phyloP scores from a whole-genome alignment of 371 early-diverging fungal species.

The Neoconidiobolus thromboides region DNA sequence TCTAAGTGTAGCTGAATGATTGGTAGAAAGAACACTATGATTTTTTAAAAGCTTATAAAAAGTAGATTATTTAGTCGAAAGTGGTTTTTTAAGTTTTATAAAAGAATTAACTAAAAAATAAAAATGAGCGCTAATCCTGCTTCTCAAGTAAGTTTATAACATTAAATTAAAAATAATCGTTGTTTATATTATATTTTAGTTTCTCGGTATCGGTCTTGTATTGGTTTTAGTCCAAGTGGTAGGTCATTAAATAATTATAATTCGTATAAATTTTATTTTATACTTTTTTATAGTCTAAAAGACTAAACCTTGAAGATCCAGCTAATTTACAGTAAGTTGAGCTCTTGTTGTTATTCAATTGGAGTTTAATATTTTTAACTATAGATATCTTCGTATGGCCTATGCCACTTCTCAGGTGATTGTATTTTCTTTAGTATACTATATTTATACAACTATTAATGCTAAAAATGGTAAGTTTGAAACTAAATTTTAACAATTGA shows the following conservation, averaged over 20 bases:
- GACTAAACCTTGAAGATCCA: neutral
- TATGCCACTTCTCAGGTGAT: neutral
- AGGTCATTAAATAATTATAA: neutral
- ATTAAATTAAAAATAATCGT: too few species aligned
- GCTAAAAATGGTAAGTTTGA: neutral
- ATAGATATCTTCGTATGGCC: neutral
- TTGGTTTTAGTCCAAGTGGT: neutral
- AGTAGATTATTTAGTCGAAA: too few species aligned
- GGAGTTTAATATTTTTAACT: neutral
- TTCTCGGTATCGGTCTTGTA: neutral
- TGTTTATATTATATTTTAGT: neutral
- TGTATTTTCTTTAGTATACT: neutral
- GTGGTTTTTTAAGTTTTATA: too few species aligned
- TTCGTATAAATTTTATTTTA: too few species aligned
- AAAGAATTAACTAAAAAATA: too few species aligned
- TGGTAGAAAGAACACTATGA: too few species aligned
- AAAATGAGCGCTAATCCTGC: too few species aligned
- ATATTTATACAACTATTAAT: neutral
- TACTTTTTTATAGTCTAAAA: neutral
- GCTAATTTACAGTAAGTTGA: conserved; percentile 2
- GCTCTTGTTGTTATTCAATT: neutral
- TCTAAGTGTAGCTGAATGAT: too few species aligned
- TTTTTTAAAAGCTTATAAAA: too few species aligned
- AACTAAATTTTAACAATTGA: neutral
- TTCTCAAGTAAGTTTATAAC: too few species aligned